phyloP scores from a whole-genome alignment of 768 basidiomycete species.

The Lactifluus rugatus region DNA sequence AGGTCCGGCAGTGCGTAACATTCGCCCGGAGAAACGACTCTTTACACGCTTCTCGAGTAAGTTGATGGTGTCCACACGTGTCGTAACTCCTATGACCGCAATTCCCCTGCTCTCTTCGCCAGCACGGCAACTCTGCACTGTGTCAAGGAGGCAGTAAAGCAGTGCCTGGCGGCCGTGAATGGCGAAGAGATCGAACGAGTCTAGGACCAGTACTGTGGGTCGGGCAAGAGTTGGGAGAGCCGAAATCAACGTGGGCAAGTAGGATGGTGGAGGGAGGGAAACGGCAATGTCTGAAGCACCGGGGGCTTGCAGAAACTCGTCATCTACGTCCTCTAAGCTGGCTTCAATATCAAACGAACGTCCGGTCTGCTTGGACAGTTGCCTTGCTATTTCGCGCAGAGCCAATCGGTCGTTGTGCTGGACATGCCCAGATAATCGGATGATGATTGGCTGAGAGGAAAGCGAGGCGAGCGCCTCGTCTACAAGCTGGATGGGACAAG shows the following conservation, averaged over 20 bases:
- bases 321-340: slow-evolving; percentile 27
- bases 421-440: slow-evolving; percentile 77
- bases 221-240: slow-evolving; percentile 68
- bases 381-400: slow-evolving; percentile 85
- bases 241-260: slow-evolving; percentile 66
- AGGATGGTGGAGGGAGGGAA: slow-evolving; percentile 52
- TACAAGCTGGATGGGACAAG: slow-evolving; percentile 38
- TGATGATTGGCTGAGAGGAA: slow-evolving; percentile 48
- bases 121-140: slow-evolving; percentile 75
- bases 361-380: slow-evolving; percentile 72
- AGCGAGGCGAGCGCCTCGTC: slow-evolving; percentile 45
- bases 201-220: slow-evolving; percentile 76
- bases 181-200: slow-evolving; percentile 90
- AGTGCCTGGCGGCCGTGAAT: slow-evolving; percentile 86
- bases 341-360: slow-evolving; percentile 32
- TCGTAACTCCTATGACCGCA: slow-evolving; percentile 79
- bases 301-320: slow-evolving; percentile 43
- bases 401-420: slow-evolving; percentile 83
- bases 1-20: slow-evolving; percentile 66
- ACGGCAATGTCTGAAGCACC: slow-evolving; percentile 22
- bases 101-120: slow-evolving; percentile 54
- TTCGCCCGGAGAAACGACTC: slow-evolving; percentile 91
- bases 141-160: slow-evolving; percentile 92
- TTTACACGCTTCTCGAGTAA: slow-evolving; percentile 94
- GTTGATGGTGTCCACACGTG: slow-evolving; percentile 79